These are phyloP conservation scores for Mycena floridula DNA, from an alignment of 768 basidiomycete genomes.

Conservation along the genomic window DNA sequence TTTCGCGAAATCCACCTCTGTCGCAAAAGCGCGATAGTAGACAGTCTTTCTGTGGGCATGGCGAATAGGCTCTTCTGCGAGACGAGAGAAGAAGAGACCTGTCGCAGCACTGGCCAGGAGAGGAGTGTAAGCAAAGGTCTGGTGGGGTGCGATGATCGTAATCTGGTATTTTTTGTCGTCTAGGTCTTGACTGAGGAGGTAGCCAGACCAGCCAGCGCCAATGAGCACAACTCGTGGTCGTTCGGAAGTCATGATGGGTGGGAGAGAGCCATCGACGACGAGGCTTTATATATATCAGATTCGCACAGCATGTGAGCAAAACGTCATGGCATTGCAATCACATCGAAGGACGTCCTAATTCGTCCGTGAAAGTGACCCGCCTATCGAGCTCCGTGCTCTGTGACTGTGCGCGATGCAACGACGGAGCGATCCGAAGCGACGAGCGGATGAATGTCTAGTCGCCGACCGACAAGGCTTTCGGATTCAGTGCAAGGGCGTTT, in stretches of 20 bases:
- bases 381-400: too few relatives aligned
- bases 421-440: too few relatives aligned
- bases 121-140: slow-evolving; percentile 3
- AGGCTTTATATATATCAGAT: too few relatives aligned
- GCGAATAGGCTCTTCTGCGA: slow-evolving; percentile 2
- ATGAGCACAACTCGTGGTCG: neutral
- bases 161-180: slow-evolving; percentile 1
- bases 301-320: too few relatives aligned
- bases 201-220: slow-evolving; percentile 4
- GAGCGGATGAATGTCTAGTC: too few relatives aligned
- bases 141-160: slow-evolving; percentile 1
- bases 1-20: neutral
- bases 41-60: neutral
- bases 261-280: too few relatives aligned
- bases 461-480: too few relatives aligned
- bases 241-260: neutral
- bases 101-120: slow-evolving; percentile 2
- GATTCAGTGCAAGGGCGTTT: too few relatives aligned
- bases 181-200: slow-evolving; percentile 1
- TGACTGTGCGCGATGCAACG: too few relatives aligned
- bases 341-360: too few relatives aligned
- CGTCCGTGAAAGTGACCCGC: too few relatives aligned
- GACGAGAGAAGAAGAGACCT: slow-evolving; percentile 2
- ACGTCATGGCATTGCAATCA: too few relatives aligned
- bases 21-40: slow-evolving; percentile 1